Percentiles rank a stretch among this genome's conserved stretches.
These are phyloP conservation scores for Dipteronia sinensis DNA, from an alignment of 345 rosid species.

Conservation along the genomic window DNA sequence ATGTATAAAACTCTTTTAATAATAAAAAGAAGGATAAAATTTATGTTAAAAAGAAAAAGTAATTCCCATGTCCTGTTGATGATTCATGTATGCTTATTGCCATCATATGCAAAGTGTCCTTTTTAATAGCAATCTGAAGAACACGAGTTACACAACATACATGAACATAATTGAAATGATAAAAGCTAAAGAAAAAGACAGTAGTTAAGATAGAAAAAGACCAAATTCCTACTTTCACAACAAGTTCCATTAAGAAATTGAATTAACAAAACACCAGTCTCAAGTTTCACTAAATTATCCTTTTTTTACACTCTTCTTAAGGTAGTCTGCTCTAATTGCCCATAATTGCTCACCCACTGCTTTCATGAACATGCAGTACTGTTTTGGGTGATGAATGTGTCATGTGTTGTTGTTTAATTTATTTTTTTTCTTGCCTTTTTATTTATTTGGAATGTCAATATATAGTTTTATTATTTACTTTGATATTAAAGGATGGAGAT, in stretches of 20 bases:
- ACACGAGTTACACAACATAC: neutral
- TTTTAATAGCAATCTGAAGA: neutral
- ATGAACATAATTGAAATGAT: too few relatives aligned
- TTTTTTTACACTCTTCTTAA: constrained; percentile 45
- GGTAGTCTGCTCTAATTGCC: constrained; percentile 79
- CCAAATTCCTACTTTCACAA: neutral
- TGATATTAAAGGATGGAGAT: too few relatives aligned
- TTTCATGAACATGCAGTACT: constrained; percentile 88
- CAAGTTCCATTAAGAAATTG: neutral
- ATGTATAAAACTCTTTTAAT: too few relatives aligned
- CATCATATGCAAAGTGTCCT: neutral
- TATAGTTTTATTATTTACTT: too few relatives aligned
- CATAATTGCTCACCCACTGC: constrained; percentile 80
- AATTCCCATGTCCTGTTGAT: too few relatives aligned
- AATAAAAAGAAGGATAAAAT: too few relatives aligned
- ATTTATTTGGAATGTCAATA: too few relatives aligned
- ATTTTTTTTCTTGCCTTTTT: too few relatives aligned
- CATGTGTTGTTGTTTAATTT: too few relatives aligned
- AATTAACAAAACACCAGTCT: neutral
- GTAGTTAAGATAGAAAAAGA: too few relatives aligned
- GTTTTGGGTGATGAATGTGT: too few relatives aligned
- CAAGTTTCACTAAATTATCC: constrained; percentile 11
- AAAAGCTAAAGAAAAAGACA: neutral
- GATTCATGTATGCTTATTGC: neutral
- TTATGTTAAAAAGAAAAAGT: too few relatives aligned